phyloP scores from a whole-genome alignment of 2,329 filamentous ascomycete genomes.

The Ploettnerulaceae sp. region DNA sequence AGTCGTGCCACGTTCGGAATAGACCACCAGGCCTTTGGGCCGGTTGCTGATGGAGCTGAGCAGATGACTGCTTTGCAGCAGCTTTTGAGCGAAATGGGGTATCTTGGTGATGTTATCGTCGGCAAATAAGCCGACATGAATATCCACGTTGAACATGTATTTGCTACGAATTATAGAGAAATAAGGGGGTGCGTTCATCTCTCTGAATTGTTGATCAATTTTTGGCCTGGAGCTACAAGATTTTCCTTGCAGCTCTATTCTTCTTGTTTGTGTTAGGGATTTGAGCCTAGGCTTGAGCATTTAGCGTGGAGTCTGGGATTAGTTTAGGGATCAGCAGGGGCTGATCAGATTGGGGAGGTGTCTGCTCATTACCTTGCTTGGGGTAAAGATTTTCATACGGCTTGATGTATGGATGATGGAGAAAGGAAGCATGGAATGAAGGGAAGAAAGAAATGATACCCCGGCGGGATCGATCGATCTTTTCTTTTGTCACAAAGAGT shows the following conservation, averaged over 20 bases:
- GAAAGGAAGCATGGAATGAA: too few relatives aligned
- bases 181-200: not conserved
- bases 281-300: conserved; percentile 4
- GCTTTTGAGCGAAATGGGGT: conserved; percentile 47
- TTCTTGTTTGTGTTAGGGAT: conserved; percentile 2
- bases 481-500: too few relatives aligned
- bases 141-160: not conserved
- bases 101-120: conserved; percentile 43
- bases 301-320: conserved; percentile 24
- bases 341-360: too few relatives aligned
- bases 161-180: not conserved
- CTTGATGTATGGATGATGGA: too few relatives aligned
- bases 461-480: too few relatives aligned
- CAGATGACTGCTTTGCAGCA: conserved; percentile 40
- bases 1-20: conserved; percentile 21
- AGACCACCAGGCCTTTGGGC: conserved; percentile 27
- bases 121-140: conserved; percentile 14
- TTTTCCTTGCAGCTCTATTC: conserved; percentile 1
- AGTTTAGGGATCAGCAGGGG: too few relatives aligned
- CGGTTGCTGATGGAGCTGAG: conserved; percentile 15
- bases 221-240: not conserved
- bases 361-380: too few relatives aligned
- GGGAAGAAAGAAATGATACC: too few relatives aligned
- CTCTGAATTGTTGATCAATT: conserved; percentile 3
- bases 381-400: too few relatives aligned